Conservation (phyloP, 768 basidiomycete genomes). For the Phaeolepiota aurea region DNA sequence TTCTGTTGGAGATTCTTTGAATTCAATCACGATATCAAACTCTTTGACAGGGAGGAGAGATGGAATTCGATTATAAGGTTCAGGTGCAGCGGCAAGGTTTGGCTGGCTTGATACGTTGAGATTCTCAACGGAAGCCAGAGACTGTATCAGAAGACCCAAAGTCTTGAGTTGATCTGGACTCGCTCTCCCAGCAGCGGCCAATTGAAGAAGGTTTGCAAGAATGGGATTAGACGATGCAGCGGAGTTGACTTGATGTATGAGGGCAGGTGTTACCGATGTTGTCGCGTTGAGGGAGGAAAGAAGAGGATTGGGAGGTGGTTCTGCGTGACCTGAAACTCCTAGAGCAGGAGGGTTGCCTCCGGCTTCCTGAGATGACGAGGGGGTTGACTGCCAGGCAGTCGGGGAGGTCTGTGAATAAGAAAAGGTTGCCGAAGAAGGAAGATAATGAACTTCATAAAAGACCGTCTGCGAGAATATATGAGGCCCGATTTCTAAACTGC, state of each 20-base stretch:
- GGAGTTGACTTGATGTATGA: conserved; percentile 56
- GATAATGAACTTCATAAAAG: conserved; percentile 70
- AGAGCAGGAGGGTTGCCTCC: neutral
- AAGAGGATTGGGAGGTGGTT: conserved; percentile 26
- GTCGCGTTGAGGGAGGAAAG: conserved; percentile 35
- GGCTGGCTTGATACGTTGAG: conserved; percentile 6
- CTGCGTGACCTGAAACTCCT: conserved; percentile 8
- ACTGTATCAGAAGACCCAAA: conserved; percentile 66
- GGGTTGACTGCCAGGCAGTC: conserved; percentile 9
- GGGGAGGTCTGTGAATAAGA: conserved; percentile 1
- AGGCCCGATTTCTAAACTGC: conserved; percentile 68
- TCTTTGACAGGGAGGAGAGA: conserved; percentile 33
- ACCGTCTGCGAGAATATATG: conserved; percentile 61
- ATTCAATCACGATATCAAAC: conserved; percentile 72
- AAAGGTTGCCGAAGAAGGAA: conserved; percentile 21
- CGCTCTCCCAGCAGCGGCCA: conserved; percentile 55
- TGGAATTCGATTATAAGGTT: conserved; percentile 2
- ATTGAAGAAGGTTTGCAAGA: conserved; percentile 57
- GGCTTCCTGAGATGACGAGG: too few species aligned
- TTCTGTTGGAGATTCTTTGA: conserved; percentile 51
- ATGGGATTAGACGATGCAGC: conserved; percentile 62
- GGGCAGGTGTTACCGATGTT: conserved; percentile 43
- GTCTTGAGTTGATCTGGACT: conserved; percentile 58
- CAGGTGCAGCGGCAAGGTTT: conserved; percentile 6
- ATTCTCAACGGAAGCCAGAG: conserved; percentile 33